Evolutionary conservation across 148 eudicot species (phyloP).

Genomic region (Persicaria maculosa): DNA sequence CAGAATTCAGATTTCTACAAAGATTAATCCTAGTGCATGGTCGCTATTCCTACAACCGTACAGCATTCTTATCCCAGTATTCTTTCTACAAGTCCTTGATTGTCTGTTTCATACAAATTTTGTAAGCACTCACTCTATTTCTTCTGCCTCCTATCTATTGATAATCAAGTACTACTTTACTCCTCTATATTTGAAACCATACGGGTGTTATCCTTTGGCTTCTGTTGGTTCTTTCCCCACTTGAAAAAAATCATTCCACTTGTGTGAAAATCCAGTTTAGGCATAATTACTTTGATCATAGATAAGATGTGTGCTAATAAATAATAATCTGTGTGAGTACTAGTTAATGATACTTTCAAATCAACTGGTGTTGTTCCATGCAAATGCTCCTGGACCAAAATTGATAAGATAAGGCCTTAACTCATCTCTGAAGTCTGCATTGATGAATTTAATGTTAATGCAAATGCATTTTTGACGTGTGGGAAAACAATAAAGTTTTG

Average conservation of each 20-base stretch:
- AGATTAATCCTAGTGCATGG: constrained; percentile 97
- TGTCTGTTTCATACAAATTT: constrained; percentile 93
- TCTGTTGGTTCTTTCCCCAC: neutral
- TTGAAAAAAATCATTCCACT: neutral
- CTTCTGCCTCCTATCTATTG: neutral
- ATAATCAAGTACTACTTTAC: neutral
- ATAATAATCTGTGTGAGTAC: neutral
- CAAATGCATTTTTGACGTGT: neutral
- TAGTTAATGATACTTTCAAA: neutral
- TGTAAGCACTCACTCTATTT: constrained; percentile 44
- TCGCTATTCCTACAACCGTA: constrained; percentile 94
- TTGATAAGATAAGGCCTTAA: neutral
- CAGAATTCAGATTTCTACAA: constrained; percentile 89
- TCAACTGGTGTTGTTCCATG: neutral
- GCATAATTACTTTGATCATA: neutral
- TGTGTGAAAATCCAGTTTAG: neutral
- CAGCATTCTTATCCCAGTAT: constrained; percentile 94
- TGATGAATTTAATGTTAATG: neutral
- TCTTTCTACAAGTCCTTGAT: constrained; percentile 91
- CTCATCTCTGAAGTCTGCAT: neutral
- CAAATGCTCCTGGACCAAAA: neutral
- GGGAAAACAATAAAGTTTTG: neutral
- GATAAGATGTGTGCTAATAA: neutral
- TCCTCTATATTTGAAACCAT: neutral
- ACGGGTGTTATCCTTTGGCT: neutral